phyloP scores from a whole-genome alignment of 768 basidiomycete genomes.

The Suillus cothurnatus region DNA sequence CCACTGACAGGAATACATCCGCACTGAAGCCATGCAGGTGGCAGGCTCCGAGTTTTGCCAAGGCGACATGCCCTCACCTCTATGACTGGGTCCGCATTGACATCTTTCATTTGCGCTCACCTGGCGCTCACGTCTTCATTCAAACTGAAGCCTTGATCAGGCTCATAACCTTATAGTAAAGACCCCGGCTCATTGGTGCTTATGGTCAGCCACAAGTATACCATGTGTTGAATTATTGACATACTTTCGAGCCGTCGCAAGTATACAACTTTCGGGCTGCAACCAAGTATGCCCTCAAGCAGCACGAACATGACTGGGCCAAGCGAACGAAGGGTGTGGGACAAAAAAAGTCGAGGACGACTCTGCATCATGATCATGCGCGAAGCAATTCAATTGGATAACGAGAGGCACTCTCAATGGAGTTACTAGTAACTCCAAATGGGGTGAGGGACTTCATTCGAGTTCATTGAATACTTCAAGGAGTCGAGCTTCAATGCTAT shows the following conservation, averaged over 20 bases:
- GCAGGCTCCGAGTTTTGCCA: background rate
- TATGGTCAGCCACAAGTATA: background rate
- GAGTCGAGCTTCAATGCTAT: background rate
- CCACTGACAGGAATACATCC: background rate
- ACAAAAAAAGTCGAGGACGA: no score
- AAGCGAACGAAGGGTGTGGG: background rate
- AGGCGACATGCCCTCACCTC: constrained; percentile 31
- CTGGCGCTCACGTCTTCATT: background rate
- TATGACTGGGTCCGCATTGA: constrained; percentile 54
- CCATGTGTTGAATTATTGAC: background rate
- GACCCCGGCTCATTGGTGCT: background rate
- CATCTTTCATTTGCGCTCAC: constrained; percentile 38
- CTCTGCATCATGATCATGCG: background rate
- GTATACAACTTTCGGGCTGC: no score
- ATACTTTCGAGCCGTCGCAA: background rate
- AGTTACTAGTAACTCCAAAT: background rate
- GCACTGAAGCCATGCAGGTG: background rate
- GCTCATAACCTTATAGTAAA: background rate
- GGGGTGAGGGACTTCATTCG: background rate
- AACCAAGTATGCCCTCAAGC: background rate
- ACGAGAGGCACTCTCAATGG: background rate
- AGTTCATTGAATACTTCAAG: background rate
- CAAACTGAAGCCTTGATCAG: background rate
- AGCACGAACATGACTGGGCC: background rate
- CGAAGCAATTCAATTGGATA: background rate